Evolutionary conservation across 495 filamentous ascomycete species (phyloP).

Genomic region (Penicillium salamii): DNA sequence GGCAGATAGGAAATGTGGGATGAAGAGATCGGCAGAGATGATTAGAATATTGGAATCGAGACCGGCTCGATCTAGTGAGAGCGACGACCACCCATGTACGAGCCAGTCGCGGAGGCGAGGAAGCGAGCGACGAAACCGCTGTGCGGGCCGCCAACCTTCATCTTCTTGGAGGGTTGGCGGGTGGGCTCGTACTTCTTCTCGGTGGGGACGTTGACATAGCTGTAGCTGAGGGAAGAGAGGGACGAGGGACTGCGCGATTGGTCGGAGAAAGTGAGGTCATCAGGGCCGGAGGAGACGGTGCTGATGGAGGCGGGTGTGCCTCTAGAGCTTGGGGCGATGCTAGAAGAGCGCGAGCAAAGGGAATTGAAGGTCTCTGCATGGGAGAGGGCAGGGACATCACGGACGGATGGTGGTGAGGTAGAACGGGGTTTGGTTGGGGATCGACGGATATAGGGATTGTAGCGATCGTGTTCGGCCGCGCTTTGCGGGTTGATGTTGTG

Average conservation of each 20-base stretch:
- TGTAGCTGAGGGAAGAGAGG: conserved; percentile 24
- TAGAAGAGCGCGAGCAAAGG: conserved; percentile 49
- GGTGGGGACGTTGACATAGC: conserved; percentile 32
- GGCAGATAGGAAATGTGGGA: background rate
- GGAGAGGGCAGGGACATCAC: conserved; percentile 46
- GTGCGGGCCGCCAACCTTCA: conserved; percentile 28
- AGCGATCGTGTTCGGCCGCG: conserved; percentile 31
- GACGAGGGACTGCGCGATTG: conserved; percentile 32
- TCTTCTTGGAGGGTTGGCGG: conserved; percentile 43
- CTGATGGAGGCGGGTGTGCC: conserved; percentile 43
- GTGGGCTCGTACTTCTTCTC: conserved; percentile 27
- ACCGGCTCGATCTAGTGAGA: conserved; percentile 32
- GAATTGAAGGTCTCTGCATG: conserved; percentile 45
- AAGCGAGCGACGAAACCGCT: conserved; percentile 44
- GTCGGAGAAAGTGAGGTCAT: conserved; percentile 38
- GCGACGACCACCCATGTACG: conserved; percentile 43
- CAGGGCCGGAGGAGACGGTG: conserved; percentile 38
- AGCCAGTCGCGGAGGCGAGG: conserved; percentile 41
- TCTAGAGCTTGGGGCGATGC: conserved; percentile 40
- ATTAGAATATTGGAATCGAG: conserved; percentile 6
- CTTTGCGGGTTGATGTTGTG: conserved; percentile 31
- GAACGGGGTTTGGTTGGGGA: conserved; percentile 36
- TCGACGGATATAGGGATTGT: conserved; percentile 38
- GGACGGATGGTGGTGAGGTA: conserved; percentile 49
- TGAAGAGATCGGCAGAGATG: background rate